Percentiles rank a stretch among this genome's conserved stretches.
These are phyloP conservation scores for Cladosporium colombiae DNA, from an alignment of 2,329 filamentous ascomycete genomes.

Conservation along the genomic window DNA sequence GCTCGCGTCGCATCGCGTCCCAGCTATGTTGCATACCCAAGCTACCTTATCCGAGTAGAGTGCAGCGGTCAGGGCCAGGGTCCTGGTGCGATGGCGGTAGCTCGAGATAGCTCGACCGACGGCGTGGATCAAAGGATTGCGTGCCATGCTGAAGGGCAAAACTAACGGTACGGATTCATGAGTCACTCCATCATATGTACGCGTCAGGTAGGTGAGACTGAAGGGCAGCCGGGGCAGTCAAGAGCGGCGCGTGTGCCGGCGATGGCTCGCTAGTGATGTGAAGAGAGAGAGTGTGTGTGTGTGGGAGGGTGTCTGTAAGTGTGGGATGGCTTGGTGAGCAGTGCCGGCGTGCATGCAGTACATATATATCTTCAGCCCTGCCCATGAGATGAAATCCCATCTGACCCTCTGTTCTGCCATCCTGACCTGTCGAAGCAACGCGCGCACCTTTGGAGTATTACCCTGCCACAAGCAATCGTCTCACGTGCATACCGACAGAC, in stretches of 20 bases:
- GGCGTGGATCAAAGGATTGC: constrained; percentile 19
- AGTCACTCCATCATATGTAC: constrained; percentile 21
- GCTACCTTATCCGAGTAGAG: background rate
- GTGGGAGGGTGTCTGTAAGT: constrained; percentile 6
- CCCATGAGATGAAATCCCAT: constrained; percentile 4
- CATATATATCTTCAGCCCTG: constrained; percentile 19
- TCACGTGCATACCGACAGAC: constrained; percentile 1
- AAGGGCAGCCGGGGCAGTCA: constrained; percentile 16
- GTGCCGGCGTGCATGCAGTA: constrained; percentile 11
- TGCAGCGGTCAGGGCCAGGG: constrained; percentile 13
- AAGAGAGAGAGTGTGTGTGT: no score
- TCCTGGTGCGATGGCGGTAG: constrained; percentile 12
- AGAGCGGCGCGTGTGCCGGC: constrained; percentile 5
- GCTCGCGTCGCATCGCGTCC: background rate
- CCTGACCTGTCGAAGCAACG: constrained; percentile 11
- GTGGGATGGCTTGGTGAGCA: constrained; percentile 4
- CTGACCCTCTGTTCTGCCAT: constrained; percentile 18
- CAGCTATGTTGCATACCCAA: background rate
- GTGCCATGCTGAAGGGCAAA: constrained; percentile 9
- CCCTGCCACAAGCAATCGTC: background rate
- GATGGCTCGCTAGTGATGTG: constrained; percentile 11
- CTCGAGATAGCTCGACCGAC: constrained; percentile 8
- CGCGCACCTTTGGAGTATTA: background rate
- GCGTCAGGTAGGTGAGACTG: constrained; percentile 21
- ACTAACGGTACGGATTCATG: constrained; percentile 17